phyloP scores from a whole-genome alignment of 2,329 filamentous ascomycete species.

The Arthrinium phaeospermum region DNA sequence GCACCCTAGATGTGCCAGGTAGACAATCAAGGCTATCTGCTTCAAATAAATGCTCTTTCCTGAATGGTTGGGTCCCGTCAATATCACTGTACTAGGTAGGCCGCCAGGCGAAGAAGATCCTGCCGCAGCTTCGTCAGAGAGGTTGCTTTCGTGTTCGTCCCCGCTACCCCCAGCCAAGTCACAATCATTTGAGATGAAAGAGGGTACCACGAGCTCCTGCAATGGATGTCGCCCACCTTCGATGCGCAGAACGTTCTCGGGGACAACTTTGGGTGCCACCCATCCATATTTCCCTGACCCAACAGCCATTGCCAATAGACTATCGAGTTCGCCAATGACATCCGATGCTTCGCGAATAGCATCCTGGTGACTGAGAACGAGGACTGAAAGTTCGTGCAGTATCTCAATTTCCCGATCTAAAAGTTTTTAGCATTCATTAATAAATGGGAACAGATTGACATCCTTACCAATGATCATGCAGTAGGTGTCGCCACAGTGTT shows the following conservation, averaged over 20 bases:
- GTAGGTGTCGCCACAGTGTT: conserved; percentile 83
- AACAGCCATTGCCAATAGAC: conserved; percentile 78
- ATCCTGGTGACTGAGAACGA: conserved; percentile 71
- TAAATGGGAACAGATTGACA: not conserved
- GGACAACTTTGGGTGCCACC: conserved; percentile 70
- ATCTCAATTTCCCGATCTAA: conserved; percentile 88
- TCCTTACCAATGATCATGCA: conserved; percentile 77
- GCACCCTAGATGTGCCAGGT: conserved; percentile 90
- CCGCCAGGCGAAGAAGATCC: not conserved
- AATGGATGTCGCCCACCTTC: conserved; percentile 82
- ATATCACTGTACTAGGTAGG: conserved; percentile 71
- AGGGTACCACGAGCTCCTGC: conserved; percentile 81
- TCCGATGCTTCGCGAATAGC: conserved; percentile 74
- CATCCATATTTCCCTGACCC: conserved; percentile 79
- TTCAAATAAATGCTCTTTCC: conserved; percentile 97
- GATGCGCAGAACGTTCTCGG: conserved; percentile 74
- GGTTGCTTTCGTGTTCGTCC: conserved; percentile 18
- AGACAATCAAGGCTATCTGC: conserved; percentile 88
- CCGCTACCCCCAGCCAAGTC: conserved; percentile 66
- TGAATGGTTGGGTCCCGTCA: conserved; percentile 96
- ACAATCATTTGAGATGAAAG: conserved; percentile 85
- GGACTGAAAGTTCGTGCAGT: conserved; percentile 75
- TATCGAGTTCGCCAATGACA: conserved; percentile 85
- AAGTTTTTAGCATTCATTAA: conserved; percentile 11
- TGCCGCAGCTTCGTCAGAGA: not conserved